Evolutionary conservation across 805 yeast genomes (phyloP), one percentile per base, ranked within the genome.

Genomic region (Candida tallmaniae): DNA sequence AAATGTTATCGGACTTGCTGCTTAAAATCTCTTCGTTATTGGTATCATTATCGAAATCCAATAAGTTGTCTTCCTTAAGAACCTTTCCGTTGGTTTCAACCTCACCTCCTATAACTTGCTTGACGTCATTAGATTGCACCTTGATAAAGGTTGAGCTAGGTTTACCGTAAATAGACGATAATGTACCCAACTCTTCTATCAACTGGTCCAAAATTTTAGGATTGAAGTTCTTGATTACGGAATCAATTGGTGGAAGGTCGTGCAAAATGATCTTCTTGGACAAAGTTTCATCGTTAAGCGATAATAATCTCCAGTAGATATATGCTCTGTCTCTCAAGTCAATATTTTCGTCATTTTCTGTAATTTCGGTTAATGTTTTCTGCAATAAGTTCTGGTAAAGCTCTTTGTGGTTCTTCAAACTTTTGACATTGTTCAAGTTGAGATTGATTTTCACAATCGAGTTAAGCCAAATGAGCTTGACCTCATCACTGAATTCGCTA

Each of bases 161-260:
- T 52, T 82, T 83, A 58, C 83, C 94, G 52, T 86, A 86, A 2
- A 93, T 93, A 0, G 97, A 86, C 24, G 96, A 80, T 41, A 93
- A 70, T 6, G 93, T 82, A 3, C 94, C 80, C 36, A 90, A 61
- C 52, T 90, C 95, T n/a, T 64, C 54, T 20, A 90, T 52, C 32
- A 93, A 68, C 42, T 77, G 80, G 27, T 79, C 76, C 38, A 89
- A 69, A 4, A 87, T 67, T 15, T 66, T 69, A 0, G 85, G 81
- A 26, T 86, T 78, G 49, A 89, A 81, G 13, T 70, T 59, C 27
- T 87, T 81, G 20, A 89, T 76, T 2, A 88, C 80, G 2, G 86
- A 73, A 28, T 76, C 73, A 39, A 93, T 76, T 7, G 77, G 74
- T 9, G 96, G 95, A 36, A 84, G 63, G 41, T 73, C 74, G 8